Percentiles rank a stretch among this genome's conserved stretches.
Evolutionary conservation across 1,139 yeast genomes (phyloP).

Genomic region (Nakaseomyces sp.): DNA sequence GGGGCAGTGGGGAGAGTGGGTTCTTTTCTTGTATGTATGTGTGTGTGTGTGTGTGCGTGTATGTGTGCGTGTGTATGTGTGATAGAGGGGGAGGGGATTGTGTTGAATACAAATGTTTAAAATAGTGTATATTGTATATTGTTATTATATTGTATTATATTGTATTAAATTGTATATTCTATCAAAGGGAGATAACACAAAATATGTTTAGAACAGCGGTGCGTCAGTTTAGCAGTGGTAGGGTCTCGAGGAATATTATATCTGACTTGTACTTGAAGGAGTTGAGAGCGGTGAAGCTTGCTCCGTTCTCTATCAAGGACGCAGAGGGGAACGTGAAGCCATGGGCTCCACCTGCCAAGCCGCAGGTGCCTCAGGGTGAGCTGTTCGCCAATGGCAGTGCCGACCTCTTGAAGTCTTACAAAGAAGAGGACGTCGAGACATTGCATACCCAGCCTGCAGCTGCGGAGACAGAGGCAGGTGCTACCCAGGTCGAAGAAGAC

Average conservation of each 20-base stretch:
- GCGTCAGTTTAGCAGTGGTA: constrained; percentile 4
- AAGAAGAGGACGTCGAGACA: constrained; percentile 67
- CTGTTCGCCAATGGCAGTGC: too few species aligned
- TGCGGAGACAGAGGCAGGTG: not conserved
- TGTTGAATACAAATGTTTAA: too few species aligned
- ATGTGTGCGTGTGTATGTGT: too few species aligned
- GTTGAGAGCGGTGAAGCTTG: constrained; percentile 81
- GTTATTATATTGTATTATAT: too few species aligned
- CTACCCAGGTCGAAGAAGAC: constrained; percentile 50
- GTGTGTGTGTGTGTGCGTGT: too few species aligned
- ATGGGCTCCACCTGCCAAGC: constrained; percentile 71
- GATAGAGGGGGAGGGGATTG: too few species aligned
- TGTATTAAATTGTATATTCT: not conserved
- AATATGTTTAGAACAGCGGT: not conserved
- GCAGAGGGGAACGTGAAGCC: constrained; percentile 73
- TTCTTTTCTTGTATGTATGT: too few species aligned
- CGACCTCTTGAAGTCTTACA: constrained; percentile 69
- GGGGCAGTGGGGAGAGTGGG: too few species aligned
- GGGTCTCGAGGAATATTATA: constrained; percentile 41
- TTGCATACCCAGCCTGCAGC: constrained; percentile 21
- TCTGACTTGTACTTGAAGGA: constrained; percentile 83
- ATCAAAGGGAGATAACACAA: not conserved
- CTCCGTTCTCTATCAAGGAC: constrained; percentile 62
- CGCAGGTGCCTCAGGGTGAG: constrained; percentile 69
- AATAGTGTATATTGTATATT: too few species aligned